Base-by-base conservation (phyloP, 2,329 filamentous ascomycete genomes). In the Colletotrichum cereale region DNA sequence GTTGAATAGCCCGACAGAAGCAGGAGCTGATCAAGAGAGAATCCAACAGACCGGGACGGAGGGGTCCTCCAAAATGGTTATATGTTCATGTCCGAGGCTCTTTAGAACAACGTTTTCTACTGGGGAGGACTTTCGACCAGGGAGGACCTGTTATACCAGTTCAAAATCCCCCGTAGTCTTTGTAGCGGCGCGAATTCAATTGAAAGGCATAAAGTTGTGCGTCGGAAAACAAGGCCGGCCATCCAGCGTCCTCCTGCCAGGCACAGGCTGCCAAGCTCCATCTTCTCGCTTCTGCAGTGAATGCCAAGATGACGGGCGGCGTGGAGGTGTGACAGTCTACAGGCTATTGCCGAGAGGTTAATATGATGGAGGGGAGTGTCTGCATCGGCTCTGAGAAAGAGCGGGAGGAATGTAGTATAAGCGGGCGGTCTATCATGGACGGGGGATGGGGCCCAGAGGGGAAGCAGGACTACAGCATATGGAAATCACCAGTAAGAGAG, bases 81-180 rank as follows among this genome's bases (percentile, higher is more conserved):
- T 71, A 71, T 71, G 68, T 53, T 48, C 58, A 60, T 63, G 47
- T 14, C 38, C 53, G 42, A 52, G 16, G 21, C 42, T 40, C 29
- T 57, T 14, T 40, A 29, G 11, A 36, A 26, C 50, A 61, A 29
- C 36, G 36, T 34, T 56, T 50, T 40, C 48, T 44, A 16, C 40
- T 55, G 18, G 48, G 38, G 52, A 21, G 38, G 12, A 42, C 26
- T 44, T 44, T 42, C 12, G 11, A 40, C 36, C 40, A 53, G 36
- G 61, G 61, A 44, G 48, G 2, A 5, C 18, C 36, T 18, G 36
- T 34, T 18, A 36, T n/a, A 11, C 24, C 18, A 42, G 26, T 3
- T 42, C 24, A 36, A 53, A 31, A 26, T 38, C 10, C 18, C 42
- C 36, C 11, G 36, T 24, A 44, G 36, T 42, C 34, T 42, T 38